These are phyloP conservation scores for Spathaspora hagerdaliae DNA, from an alignment of 805 yeast species.

Conservation along the genomic window DNA sequence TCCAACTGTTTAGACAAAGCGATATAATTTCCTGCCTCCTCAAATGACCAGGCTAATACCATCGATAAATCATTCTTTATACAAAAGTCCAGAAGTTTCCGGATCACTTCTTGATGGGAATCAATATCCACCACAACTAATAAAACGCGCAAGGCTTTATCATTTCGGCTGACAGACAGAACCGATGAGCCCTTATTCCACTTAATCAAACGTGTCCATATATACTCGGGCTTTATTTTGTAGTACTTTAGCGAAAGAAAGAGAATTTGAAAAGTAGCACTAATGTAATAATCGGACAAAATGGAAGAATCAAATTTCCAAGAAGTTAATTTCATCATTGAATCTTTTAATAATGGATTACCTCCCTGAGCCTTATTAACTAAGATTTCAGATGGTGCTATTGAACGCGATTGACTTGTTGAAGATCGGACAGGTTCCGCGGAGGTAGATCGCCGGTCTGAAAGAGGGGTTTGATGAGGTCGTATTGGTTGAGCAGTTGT, in stretches of 20 bases:
- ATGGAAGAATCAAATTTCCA: conserved; percentile 55
- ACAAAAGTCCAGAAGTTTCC: conserved; percentile 46
- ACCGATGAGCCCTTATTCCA: conserved; percentile 30
- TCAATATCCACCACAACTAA: conserved; percentile 65
- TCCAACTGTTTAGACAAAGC: conserved; percentile 36
- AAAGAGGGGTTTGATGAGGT: not conserved
- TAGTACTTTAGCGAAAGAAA: conserved; percentile 70
- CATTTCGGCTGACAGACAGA: conserved; percentile 27
- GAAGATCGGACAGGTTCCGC: not conserved
- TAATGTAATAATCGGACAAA: conserved; percentile 59
- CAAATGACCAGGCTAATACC: conserved; percentile 51
- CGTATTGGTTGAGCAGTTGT: conserved; percentile 12
- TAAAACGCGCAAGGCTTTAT: conserved; percentile 47
- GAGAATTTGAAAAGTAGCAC: conserved; percentile 50
- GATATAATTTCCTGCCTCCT: conserved; percentile 43
- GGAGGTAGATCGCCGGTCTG: not conserved
- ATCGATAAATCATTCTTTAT: conserved; percentile 46
- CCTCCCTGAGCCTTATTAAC: conserved; percentile 69
- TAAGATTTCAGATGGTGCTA: conserved; percentile 28
- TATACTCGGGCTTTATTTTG: conserved; percentile 72
- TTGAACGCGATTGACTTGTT: not conserved
- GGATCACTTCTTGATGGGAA: conserved; percentile 46
- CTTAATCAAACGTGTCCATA: conserved; percentile 51
- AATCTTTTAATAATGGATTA: conserved; percentile 58
- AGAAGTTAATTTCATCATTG: conserved; percentile 45